These are phyloP conservation scores for Nemania abortiva DNA, from an alignment of 2,329 filamentous ascomycete species.

Conservation along the genomic window DNA sequence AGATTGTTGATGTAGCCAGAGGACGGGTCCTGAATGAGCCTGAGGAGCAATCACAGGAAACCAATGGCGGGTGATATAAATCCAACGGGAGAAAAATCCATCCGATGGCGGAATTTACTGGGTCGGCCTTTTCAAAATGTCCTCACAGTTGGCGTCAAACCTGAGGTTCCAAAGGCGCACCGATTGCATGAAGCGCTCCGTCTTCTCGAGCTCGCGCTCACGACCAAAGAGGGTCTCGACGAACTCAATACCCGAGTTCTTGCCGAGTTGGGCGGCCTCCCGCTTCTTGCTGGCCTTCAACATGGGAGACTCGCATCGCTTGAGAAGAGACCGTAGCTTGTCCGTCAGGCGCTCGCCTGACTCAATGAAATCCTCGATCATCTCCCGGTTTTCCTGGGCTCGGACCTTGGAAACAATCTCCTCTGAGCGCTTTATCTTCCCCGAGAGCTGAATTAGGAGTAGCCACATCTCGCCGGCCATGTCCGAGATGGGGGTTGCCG, in stretches of 20 bases:
- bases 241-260: conserved; percentile 93
- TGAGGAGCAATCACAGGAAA: conserved; percentile 11
- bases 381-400: conserved; percentile 77
- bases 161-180: conserved; percentile 91
- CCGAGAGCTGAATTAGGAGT: conserved; percentile 90
- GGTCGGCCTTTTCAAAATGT: conserved; percentile 77
- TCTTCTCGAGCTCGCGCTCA: conserved; percentile 88
- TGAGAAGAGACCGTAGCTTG: conserved; percentile 87
- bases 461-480: conserved; percentile 96
- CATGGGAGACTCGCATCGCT: conserved; percentile 94
- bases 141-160: conserved; percentile 95
- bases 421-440: conserved; percentile 92
- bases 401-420: conserved; percentile 80
- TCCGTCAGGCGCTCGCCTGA: conserved; percentile 88
- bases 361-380: conserved; percentile 90
- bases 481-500: conserved; percentile 85
- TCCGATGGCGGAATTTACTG: conserved; percentile 55
- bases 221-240: conserved; percentile 95
- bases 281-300: conserved; percentile 84
- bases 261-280: conserved; percentile 80
- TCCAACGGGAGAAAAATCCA: conserved; percentile 20
- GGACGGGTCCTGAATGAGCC: conserved; percentile 29
- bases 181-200: conserved; percentile 91
- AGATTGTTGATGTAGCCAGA: conserved; percentile 24
- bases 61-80: conserved; percentile 16